phyloP scores from a whole-genome alignment of 192 early-diverging fungal species.

The Backusella morwellensis region DNA sequence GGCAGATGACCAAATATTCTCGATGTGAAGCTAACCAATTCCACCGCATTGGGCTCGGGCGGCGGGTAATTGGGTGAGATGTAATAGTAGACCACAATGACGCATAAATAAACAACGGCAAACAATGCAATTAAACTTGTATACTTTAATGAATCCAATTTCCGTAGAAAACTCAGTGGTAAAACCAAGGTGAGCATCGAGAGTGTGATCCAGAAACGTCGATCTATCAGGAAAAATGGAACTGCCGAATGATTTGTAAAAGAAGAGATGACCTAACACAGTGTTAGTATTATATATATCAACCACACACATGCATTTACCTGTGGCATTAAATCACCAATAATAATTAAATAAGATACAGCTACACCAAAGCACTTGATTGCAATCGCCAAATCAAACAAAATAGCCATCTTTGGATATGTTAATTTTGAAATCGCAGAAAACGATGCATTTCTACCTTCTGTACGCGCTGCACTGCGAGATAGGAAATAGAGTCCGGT shows the following conservation, averaged over 20 bases:
- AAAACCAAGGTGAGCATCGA: slow-evolving; percentile 62
- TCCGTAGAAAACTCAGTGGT: slow-evolving; percentile 79
- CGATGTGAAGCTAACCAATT: slow-evolving; percentile 42
- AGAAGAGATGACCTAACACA: neutral
- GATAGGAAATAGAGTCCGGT: slow-evolving; percentile 88
- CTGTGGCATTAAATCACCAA: slow-evolving; percentile 89
- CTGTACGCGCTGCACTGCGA: slow-evolving; percentile 66
- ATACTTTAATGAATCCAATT: slow-evolving; percentile 89
- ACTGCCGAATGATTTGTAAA: neutral
- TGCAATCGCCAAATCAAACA: slow-evolving; percentile 94
- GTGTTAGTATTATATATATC: no score
- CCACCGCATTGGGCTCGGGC: slow-evolving; percentile 49
- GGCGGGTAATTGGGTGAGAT: slow-evolving; percentile 54
- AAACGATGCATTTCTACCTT: slow-evolving; percentile 85
- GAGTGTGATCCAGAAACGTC: slow-evolving; percentile 85
- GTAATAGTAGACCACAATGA: slow-evolving; percentile 82
- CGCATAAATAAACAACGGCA: slow-evolving; percentile 82
- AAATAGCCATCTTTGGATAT: slow-evolving; percentile 87
- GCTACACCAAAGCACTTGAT: slow-evolving; percentile 98
- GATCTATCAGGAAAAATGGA: slow-evolving; percentile 47
- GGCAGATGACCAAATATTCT: slow-evolving; percentile 79
- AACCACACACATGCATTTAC: slow-evolving; percentile 26
- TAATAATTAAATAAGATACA: slow-evolving; percentile 92
- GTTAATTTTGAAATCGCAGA: slow-evolving; percentile 90
- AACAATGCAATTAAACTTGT: slow-evolving; percentile 83